Base-by-base conservation (phyloP, 768 basidiomycete species). In the Saitozyma podzolica region DNA sequence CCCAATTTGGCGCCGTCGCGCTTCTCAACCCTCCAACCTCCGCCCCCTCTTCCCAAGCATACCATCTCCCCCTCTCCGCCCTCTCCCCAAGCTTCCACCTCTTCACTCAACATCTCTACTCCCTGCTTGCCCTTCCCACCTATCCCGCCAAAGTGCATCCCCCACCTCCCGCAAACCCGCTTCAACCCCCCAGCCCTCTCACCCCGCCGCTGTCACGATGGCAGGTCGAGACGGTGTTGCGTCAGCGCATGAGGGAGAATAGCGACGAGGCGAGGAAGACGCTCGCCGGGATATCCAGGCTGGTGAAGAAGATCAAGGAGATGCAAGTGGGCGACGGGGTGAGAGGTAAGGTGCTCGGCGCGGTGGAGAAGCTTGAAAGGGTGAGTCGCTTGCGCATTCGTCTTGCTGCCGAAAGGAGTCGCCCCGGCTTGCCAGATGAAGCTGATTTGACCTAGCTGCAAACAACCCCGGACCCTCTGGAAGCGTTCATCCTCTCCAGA, bases 1-100 rank as follows among this genome's bases (percentile, higher is more conserved):
- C 95, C 0, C 95, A 98, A 78, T 94, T 91, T 88, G 95, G 95
- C 41, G 88, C 92, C 20, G 88, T 98, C 56, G 84, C 89, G 59
- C 84, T 98, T 62, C 81, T 86, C 68, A 92, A 93, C 75, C 85
- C 85, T 41, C 61, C 76, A 11, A 29, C 65, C 14, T 13, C 61
- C 1, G 40, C 49, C 42, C 17, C 42, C 8, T 29, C 50, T 6
- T 8, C n/a, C 6, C 16, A 54, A 17, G 50, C 62, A 50, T 66
- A 54, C 56, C 64, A 63, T 50, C 64, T 66, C n/a, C 42, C 67
- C 54, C 50, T 56, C 40, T 13, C 57, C 14, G 53, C 61, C 49
- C 69, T 69, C 37, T 58, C 41, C 29, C 52, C 66, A 61, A 76
- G 54, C 63, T 79, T 56, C 81, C 54, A 80, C 86, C 40, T 81